phyloP scores from a whole-genome alignment of 768 basidiomycete species.

The Pluteus cervinus region DNA sequence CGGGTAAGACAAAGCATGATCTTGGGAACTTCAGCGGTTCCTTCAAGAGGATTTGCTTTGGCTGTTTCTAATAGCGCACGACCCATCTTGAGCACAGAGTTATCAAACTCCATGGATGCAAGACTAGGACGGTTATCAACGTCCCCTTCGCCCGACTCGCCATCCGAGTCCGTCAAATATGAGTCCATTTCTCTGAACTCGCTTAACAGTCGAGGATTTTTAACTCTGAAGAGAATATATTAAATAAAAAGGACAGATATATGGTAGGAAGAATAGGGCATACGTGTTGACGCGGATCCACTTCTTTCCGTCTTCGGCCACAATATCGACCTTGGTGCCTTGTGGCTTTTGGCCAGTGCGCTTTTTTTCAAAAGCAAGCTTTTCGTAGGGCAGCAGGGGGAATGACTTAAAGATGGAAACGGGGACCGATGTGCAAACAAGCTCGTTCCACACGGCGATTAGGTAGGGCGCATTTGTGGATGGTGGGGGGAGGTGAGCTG shows the following conservation, averaged over 20 bases:
- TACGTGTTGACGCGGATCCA: constrained; percentile 92
- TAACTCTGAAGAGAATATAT: constrained; percentile 42
- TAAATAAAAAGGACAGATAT: constrained; percentile 4
- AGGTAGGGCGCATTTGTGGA: constrained; percentile 81
- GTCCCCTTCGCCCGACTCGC: constrained; percentile 47
- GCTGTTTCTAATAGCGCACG: constrained; percentile 63
- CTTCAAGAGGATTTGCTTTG: constrained; percentile 43
- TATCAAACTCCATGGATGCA: constrained; percentile 53
- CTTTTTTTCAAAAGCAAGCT: constrained; percentile 10
- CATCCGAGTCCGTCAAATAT: constrained; percentile 57
- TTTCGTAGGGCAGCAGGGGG: constrained; percentile 8
- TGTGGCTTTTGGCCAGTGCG: constrained; percentile 19
- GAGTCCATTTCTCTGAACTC: constrained; percentile 86
- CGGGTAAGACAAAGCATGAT: constrained; percentile 68
- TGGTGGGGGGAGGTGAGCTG: constrained; percentile 38
- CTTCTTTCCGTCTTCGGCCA: constrained; percentile 62
- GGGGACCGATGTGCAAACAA: constrained; percentile 53
- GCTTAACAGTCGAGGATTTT: constrained; percentile 66
- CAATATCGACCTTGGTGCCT: constrained; percentile 73
- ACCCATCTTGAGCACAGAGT: constrained; percentile 69
- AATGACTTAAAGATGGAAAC: constrained; percentile 56
- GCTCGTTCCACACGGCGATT: constrained; percentile 78
- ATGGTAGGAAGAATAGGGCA: constrained; percentile 20
- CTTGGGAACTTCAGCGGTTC: constrained; percentile 30
- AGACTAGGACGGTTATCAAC: constrained; percentile 39